phyloP scores from a whole-genome alignment of 805 yeast genomes.

The Priceomyces carsonii region DNA sequence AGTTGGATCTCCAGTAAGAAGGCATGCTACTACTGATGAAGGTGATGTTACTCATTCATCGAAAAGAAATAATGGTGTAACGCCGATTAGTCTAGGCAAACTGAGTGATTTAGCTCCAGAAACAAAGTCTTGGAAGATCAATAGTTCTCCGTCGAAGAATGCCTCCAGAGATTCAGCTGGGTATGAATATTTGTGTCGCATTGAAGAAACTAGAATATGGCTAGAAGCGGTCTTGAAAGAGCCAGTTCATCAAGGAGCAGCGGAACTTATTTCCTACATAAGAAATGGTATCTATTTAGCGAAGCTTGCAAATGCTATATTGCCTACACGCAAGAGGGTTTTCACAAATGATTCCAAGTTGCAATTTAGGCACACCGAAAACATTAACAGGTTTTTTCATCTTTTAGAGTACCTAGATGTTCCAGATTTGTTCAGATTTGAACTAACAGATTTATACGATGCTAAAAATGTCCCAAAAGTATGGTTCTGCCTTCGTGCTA shows the following conservation, averaged over 20 bases:
- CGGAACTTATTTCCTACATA: slow-evolving; percentile 62
- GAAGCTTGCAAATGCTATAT: slow-evolving; percentile 67
- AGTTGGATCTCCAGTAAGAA: slow-evolving; percentile 17
- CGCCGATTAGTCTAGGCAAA: not conserved
- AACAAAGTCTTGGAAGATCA: slow-evolving; percentile 2
- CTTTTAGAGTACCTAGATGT: slow-evolving; percentile 69
- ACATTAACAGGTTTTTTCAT: slow-evolving; percentile 79
- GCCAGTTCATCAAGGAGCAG: slow-evolving; percentile 52
- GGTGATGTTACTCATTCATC: not conserved
- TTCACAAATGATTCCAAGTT: slow-evolving; percentile 58
- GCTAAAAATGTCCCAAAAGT: slow-evolving; percentile 91
- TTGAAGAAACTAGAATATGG: slow-evolving; percentile 82
- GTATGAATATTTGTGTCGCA: slow-evolving; percentile 79
- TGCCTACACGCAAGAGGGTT: slow-evolving; percentile 59
- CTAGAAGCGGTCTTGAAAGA: slow-evolving; percentile 63
- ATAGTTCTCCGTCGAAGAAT: slow-evolving; percentile 28
- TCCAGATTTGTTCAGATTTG: slow-evolving; percentile 88
- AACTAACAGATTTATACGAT: slow-evolving; percentile 89
- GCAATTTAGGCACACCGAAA: slow-evolving; percentile 90
- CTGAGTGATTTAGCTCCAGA: not conserved
- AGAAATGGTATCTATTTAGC: slow-evolving; percentile 88
- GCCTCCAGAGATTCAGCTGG: slow-evolving; percentile 36
- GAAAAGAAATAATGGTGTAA: not conserved
- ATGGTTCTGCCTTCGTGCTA: slow-evolving; percentile 87
- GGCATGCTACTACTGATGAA: slow-evolving; percentile 7